These are phyloP conservation scores for Paecilomyces sp. DNA, from an alignment of 2,329 filamentous ascomycete genomes.

Conservation along the genomic window DNA sequence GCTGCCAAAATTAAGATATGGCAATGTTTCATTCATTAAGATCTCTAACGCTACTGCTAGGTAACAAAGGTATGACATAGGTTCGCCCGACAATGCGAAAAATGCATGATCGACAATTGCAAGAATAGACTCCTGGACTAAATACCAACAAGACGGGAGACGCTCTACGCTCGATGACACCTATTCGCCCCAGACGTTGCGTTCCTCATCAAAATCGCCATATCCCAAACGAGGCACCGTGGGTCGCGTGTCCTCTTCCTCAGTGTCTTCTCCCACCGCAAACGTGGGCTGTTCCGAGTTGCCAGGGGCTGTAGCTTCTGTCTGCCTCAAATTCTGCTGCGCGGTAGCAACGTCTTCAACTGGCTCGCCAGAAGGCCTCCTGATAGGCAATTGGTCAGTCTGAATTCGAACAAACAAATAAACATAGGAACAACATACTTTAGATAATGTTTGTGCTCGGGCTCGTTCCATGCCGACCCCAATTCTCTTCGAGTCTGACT, in stretches of 20 bases:
- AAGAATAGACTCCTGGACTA: not conserved
- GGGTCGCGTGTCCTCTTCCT: slow-evolving; percentile 11
- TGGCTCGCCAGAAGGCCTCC: slow-evolving; percentile 23
- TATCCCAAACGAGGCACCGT: slow-evolving; percentile 16
- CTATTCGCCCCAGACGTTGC: slow-evolving; percentile 15
- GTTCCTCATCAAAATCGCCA: slow-evolving; percentile 28
- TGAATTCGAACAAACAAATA: slow-evolving; percentile 20
- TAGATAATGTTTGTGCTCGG: slow-evolving; percentile 16
- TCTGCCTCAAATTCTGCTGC: slow-evolving; percentile 5
- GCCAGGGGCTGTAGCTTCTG: slow-evolving; percentile 1
- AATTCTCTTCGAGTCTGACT: slow-evolving; percentile 57
- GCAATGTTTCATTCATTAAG: not conserved
- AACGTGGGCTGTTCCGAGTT: not conserved
- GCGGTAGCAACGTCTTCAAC: slow-evolving; percentile 16
- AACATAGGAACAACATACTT: not conserved
- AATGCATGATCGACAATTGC: not conserved
- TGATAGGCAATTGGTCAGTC: slow-evolving; percentile 7
- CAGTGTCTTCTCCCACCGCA: slow-evolving; percentile 8
- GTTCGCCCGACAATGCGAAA: not conserved
- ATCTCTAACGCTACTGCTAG: not conserved
- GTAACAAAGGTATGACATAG: not conserved
- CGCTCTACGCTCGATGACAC: not conserved
- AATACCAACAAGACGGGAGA: not conserved
- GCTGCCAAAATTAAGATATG: not conserved
- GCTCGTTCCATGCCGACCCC: slow-evolving; percentile 53